Evolutionary conservation across 768 basidiomycete genomes (phyloP), one percentile per base, ranked within the genome.

Genomic region (Rhizopogon vinicolor): DNA sequence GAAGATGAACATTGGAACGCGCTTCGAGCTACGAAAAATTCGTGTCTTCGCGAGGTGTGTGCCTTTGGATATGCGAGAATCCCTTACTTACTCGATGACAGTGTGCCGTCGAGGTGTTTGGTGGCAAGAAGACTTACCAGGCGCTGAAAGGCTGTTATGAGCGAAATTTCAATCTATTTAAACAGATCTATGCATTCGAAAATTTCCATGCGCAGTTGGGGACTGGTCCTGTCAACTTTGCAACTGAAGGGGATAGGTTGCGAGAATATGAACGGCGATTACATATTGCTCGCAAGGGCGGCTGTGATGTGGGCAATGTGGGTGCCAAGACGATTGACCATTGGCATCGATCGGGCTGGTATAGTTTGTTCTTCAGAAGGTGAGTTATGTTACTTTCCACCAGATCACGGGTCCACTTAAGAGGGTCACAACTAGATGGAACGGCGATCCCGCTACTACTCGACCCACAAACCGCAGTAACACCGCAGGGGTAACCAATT

Each of bases 71-170:
- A 7, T 22, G 35, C 16, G 35, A 22, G 2, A 5, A n/a, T 31
- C 10, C 5, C 41, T 51, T 54, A 58, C 52, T 68, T 19, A 7
- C 25, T 44, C 8, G 22, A 44, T 3, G 31, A 41, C 61, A 91
- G 89, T 90, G 88, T 62, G 84, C 89, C 0, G 57, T 71, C 25
- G 81, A 88, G 54, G 83, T 91, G 7, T 91, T 89, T 60, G 83
- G 78, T 3, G 79, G 81, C 51, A 87, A 88, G 70, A 91, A 91
- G 68, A 87, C 88, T 13, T 91, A 89, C 58, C 87, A 90, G 64
- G 89, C 89, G 1, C 77, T 91, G 53, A 91, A 91, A 71, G 88
- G 89, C 19, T 91, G 89, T 63, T 91, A 89, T 59, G 88, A 91
- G 65, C 87, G 89, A 63, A 91, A 90, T 61, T 88, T 91, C 61